Conservation (phyloP, 768 basidiomycete species). For the Hericium rajendrae region DNA sequence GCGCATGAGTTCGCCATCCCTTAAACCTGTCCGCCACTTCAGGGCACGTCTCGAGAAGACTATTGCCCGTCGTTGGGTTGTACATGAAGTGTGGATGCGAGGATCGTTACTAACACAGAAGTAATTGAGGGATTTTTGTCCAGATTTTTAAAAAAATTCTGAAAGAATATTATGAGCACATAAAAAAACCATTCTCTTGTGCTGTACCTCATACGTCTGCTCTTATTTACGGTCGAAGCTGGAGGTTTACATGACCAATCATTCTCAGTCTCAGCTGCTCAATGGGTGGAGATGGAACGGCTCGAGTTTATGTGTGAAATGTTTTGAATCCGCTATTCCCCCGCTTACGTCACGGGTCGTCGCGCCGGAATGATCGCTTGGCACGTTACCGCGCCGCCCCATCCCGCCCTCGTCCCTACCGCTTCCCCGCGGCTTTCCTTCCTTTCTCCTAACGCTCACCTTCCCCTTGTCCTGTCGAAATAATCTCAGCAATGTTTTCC, state of each 20-base stretch:
- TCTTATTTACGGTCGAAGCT: not conserved
- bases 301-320: not conserved
- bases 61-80: slow-evolving; percentile 24
- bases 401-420: not conserved
- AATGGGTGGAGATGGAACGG: not conserved
- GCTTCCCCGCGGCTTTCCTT: not conserved
- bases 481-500: slow-evolving; percentile 15
- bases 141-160: too few species aligned
- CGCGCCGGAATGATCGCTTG: not conserved
- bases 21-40: not conserved
- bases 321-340: not conserved
- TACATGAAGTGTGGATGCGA: slow-evolving; percentile 34
- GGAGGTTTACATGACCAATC: too few species aligned
- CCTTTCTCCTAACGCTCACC: not conserved
- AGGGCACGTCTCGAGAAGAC: slow-evolving; percentile 16
- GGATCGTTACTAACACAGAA: slow-evolving; percentile 1
- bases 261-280: not conserved
- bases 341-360: not conserved
- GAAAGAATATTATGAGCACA: too few species aligned
- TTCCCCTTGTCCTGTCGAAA: not conserved
- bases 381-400: not conserved
- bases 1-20: not conserved
- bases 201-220: too few species aligned
- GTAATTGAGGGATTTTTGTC: not conserved
- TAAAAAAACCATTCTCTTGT: too few species aligned